Base-by-base conservation (phyloP, 108 stramenopile species). In the Skeletonema tropicum region DNA sequence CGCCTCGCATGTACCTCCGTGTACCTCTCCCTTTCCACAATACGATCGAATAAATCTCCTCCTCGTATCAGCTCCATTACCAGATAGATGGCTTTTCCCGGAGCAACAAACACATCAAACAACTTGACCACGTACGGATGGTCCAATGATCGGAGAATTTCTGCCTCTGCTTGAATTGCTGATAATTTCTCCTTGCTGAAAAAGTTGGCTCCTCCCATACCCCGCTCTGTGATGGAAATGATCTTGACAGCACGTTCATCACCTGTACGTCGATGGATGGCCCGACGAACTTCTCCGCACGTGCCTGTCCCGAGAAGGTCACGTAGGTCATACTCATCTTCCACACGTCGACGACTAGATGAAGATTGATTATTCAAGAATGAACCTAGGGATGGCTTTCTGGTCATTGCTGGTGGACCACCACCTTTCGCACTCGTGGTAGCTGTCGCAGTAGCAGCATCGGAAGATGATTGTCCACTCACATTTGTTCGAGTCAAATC, bases 21-120 rank as follows among this genome's bases (percentile, higher is more conserved):
- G 68, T 94, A 98, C 12, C 86, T 77, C 35, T 82, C 86, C 32
- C 86, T 88, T 55, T 86, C 70, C 12, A 97, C 90, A 67, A 98
- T 96, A 26, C 92, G 83, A 86, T 98, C 97, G 77, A 97, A 97
- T 57, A 98, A 80, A 68, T 98, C 97, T 7, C 97, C 97, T n/a
- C 97, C 97, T 3, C 77, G 63, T 6, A 94, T 68, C 5, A 96
- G 82, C 62, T 98, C 97, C 91, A 96, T 91, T 36, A 98, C 94
- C 10, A 97, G 64, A 77, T 91, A 92, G 65, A 96, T 83, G 35
- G 84, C 79, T 13, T 86, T 76, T 11, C 72, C 70, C n/a, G 82
- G 83, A 26, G 77, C 77, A 45, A 92, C 86, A 86, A 90, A 97
- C 15, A 96, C 92, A 72, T 97, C 98, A 33, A 86, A 80, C 39